Evolutionary conservation across 768 basidiomycete species (phyloP).

Genomic region (Tylopilus intermedius): DNA sequence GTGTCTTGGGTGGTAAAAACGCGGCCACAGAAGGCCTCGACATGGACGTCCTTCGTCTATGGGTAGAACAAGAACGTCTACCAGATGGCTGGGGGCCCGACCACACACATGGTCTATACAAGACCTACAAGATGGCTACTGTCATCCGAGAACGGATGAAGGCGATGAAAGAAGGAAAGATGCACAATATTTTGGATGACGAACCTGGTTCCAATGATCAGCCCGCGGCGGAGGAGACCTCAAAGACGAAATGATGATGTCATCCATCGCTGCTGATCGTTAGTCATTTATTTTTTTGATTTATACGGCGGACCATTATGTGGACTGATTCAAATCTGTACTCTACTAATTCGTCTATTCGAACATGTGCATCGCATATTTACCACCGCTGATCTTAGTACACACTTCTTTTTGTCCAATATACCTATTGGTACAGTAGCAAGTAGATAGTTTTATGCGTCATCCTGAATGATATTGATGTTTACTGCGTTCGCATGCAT

Average conservation of each 20-base stretch:
- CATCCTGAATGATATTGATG: background rate
- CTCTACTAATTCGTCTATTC: background rate
- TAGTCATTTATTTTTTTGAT: conserved; percentile 7
- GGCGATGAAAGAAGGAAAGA: conserved; percentile 13
- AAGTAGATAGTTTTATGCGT: background rate
- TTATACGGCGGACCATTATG: background rate
- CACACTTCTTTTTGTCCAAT: background rate
- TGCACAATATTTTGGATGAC: conserved; percentile 20
- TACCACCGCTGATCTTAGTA: background rate
- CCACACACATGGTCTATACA: conserved; percentile 28
- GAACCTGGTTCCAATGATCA: background rate
- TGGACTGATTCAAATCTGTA: background rate
- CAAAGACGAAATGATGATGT: conserved; percentile 17
- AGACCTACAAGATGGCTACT: conserved; percentile 28
- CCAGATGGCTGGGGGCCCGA: conserved; percentile 36
- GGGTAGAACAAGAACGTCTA: conserved; percentile 50
- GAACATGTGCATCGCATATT: background rate
- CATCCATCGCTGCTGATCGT: background rate
- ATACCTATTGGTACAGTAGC: background rate
- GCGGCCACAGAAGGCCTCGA: conserved; percentile 39
- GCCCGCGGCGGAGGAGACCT: background rate
- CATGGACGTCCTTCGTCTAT: conserved; percentile 41
- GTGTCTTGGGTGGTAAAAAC: conserved; percentile 38
- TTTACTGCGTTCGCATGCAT: background rate
- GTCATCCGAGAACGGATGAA: conserved; percentile 27